Base-by-base conservation (phyloP, 306 rosid species). In the Fragaria ananassa region DNA sequence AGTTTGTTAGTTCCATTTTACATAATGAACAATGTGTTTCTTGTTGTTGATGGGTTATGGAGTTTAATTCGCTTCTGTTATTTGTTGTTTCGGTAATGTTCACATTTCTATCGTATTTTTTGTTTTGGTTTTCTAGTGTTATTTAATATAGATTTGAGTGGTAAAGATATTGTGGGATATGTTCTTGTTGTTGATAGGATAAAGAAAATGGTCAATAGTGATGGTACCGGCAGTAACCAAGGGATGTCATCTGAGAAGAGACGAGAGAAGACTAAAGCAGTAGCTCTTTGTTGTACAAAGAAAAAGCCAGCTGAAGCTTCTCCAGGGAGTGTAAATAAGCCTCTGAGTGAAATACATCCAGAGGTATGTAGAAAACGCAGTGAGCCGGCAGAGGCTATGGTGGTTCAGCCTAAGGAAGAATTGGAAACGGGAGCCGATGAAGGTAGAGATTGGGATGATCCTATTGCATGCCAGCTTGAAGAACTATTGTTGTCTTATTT, bases 381-480 rank as follows among this genome's bases (percentile, higher is more conserved):
- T 56, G 90, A 23, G 11, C 51, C 77, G 10, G 45, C 51, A 0
- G 79, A 78, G 71, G 53, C 17, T n/a, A 78, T 68, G 64, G 47
- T 70, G 49, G 76, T 79, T 70, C 66, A 23, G 68, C 67, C 35
- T 35, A 78, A 46, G 74, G 79, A 58, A 34, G 80, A 83, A 74
- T 51, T 61, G 31, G 81, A 68, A 15, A 58, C 10, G 14, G 73
- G 57, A 47, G 70, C 69, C 60, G 62, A 11, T 57, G 89, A 85
- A 66, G 35, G 64, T 81, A 66, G 54, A 37, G 91, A 89, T 74
- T 85, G 93, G 96, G 82, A 75, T 66, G 89, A 88, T 81, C 88
- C 89, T 12, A 77, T 85, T 50, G 87, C 81, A 25, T 39, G 64
- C 29, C 79, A 83, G 74, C 88, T 91, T 57, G 91, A 87, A 82